Conservation (phyloP, 2,329 filamentous ascomycete genomes). For the Sphaerulina vaccinii region DNA sequence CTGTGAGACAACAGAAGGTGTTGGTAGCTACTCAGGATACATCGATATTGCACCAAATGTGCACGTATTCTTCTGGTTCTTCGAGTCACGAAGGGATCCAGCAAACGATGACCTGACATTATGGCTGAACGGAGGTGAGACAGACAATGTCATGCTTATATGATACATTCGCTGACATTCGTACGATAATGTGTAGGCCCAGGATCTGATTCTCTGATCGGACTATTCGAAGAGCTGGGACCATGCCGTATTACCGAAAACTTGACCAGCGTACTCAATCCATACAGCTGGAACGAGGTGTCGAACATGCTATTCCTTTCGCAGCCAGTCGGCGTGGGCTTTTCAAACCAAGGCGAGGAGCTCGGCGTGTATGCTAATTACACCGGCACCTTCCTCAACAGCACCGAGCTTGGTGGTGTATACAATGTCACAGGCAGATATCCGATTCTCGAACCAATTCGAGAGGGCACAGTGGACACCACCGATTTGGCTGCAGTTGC, state of each 20-base stretch:
- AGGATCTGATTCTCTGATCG: slow-evolving; percentile 59
- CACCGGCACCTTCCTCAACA: slow-evolving; percentile 49
- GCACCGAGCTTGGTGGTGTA: slow-evolving; percentile 34
- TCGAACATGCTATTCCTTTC: slow-evolving; percentile 71
- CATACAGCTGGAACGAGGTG: slow-evolving; percentile 62
- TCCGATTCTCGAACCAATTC: slow-evolving; percentile 50
- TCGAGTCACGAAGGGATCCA: slow-evolving; percentile 56
- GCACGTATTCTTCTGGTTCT: slow-evolving; percentile 66
- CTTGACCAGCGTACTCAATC: slow-evolving; percentile 55
- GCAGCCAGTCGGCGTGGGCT: slow-evolving; percentile 61
- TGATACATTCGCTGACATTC: too few species aligned
- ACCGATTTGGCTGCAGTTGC: slow-evolving; percentile 57
- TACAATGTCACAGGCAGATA: slow-evolving; percentile 43
- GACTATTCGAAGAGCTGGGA: slow-evolving; percentile 53
- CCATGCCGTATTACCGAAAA: slow-evolving; percentile 47
- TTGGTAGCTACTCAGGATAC: slow-evolving; percentile 49
- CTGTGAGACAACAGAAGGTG: slow-evolving; percentile 53
- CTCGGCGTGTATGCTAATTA: slow-evolving; percentile 26
- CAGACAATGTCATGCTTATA: slow-evolving; percentile 49
- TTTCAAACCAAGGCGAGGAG: slow-evolving; percentile 48
- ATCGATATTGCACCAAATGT: slow-evolving; percentile 31
- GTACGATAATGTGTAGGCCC: too few species aligned
- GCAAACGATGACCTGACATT: slow-evolving; percentile 57
- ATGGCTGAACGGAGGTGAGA: slow-evolving; percentile 63
- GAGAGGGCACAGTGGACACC: slow-evolving; percentile 47